phyloP scores from a whole-genome alignment of 1,139 yeast genomes.

The Saccharomyces hybrid region DNA sequence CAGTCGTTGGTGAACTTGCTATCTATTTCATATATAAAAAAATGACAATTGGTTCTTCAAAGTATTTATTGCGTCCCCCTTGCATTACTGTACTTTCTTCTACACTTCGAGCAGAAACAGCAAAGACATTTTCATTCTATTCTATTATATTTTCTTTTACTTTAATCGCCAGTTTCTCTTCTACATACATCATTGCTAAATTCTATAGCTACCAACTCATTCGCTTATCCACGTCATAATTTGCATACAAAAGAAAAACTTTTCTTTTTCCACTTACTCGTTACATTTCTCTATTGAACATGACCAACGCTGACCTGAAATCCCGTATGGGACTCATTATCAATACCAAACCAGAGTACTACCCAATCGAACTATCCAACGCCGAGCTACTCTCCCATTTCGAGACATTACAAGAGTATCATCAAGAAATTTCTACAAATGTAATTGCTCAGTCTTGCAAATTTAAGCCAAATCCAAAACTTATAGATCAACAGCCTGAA shows the following conservation, averaged over 20 bases:
- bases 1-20: neutral
- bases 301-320: neutral
- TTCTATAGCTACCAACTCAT: neutral
- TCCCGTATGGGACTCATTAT: conserved; percentile 29
- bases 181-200: neutral
- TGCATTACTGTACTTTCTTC: neutral
- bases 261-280: neutral
- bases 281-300: neutral
- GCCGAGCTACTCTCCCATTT: conserved; percentile 45
- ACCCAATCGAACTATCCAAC: conserved; percentile 45
- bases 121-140: neutral
- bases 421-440: conserved; percentile 43
- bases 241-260: neutral
- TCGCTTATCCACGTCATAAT: neutral
- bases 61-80: neutral
- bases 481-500: conserved; percentile 60
- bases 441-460: conserved; percentile 35
- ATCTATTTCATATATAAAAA: neutral
- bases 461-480: conserved; percentile 44
- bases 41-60: neutral
- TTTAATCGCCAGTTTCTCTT: neutral
- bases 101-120: neutral
- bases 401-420: conserved; percentile 44
- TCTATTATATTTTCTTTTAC: neutral
- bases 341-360: conserved; percentile 36